Conservation (phyloP, 1,139 yeast species). For the Saccharomyces uvarum region DNA sequence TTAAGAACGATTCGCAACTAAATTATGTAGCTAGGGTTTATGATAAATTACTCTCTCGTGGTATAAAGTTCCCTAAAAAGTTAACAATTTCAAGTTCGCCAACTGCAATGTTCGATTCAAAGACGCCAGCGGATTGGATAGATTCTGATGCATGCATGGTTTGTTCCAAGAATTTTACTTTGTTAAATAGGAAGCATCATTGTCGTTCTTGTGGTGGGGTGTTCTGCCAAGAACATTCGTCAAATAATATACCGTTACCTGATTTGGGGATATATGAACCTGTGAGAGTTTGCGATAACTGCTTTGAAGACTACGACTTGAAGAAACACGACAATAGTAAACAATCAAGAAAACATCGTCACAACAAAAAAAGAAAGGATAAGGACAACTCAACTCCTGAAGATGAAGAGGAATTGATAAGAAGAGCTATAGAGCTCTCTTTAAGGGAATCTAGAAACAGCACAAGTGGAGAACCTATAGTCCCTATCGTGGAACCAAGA, state of each 20-base stretch:
- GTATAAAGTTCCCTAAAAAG: conserved; percentile 55
- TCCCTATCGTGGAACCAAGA: conserved; percentile 16
- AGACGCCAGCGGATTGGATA: conserved; percentile 96
- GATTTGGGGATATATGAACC: conserved; percentile 81
- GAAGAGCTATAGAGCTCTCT: conserved; percentile 71
- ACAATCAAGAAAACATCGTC: conserved; percentile 26
- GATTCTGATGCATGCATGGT: conserved; percentile 95
- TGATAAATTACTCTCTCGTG: conserved; percentile 52
- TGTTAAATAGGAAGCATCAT: conserved; percentile 88
- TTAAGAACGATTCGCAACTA: conserved; percentile 61
- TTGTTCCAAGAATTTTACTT: conserved; percentile 71
- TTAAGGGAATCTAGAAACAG: conserved; percentile 45
- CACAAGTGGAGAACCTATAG: conserved; percentile 19
- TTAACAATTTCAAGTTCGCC: conserved; percentile 33
- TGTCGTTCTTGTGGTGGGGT: conserved; percentile 97
- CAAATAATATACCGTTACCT: conserved; percentile 62
- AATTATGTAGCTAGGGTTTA: conserved; percentile 59
- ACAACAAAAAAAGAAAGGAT: conserved; percentile 16
- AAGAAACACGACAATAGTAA: conserved; percentile 29
- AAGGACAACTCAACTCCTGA: conserved; percentile 8
- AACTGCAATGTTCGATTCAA: conserved; percentile 59
- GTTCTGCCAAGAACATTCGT: conserved; percentile 76
- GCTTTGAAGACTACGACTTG: conserved; percentile 50
- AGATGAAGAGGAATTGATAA: conserved; percentile 71
- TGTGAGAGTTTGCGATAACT: conserved; percentile 90